Evolutionary conservation across 164 flowering plant genomes (phyloP).

Genomic region (Cinnamomum chago): DNA sequence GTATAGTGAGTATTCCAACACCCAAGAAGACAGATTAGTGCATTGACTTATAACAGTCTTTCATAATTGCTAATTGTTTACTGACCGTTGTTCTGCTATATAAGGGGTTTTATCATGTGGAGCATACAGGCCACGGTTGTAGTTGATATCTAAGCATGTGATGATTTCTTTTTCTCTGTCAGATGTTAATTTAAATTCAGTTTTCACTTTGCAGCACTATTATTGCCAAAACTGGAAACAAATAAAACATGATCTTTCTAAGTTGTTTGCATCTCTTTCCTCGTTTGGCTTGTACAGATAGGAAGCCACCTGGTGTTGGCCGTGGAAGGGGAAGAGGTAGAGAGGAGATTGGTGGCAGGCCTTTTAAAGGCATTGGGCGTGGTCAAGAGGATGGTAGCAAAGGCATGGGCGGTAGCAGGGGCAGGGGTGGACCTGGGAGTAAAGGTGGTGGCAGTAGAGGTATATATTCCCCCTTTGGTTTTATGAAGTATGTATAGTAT

Average conservation of each 20-base stretch:
- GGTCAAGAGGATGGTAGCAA: constrained; percentile 51
- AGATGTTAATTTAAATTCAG: too few relatives aligned
- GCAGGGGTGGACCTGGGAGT: constrained; percentile 43
- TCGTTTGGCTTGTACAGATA: constrained; percentile 37
- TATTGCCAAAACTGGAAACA: too few relatives aligned
- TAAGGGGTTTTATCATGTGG: too few relatives aligned
- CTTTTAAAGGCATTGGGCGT: constrained; percentile 45
- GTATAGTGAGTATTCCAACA: neutral
- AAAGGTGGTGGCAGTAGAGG: constrained; percentile 41
- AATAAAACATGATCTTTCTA: too few relatives aligned
- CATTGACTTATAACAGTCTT: neutral
- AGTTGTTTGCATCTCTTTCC: neutral
- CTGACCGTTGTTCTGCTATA: neutral
- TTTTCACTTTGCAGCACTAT: too few relatives aligned
- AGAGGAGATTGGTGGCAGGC: constrained; percentile 51
- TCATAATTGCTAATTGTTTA: too few relatives aligned
- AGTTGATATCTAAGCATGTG: too few relatives aligned
- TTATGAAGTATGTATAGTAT: neutral
- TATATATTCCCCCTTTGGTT: constrained; percentile 1
- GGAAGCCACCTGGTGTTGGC: constrained; percentile 77
- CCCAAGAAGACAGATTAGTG: neutral
- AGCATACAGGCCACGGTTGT: too few relatives aligned
- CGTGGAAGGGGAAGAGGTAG: constrained; percentile 78
- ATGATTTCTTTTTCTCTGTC: too few relatives aligned
- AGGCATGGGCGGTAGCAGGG: constrained; percentile 46